These are phyloP conservation scores for Albatrellus ellisii DNA, from an alignment of 768 basidiomycete species.

Conservation along the genomic window DNA sequence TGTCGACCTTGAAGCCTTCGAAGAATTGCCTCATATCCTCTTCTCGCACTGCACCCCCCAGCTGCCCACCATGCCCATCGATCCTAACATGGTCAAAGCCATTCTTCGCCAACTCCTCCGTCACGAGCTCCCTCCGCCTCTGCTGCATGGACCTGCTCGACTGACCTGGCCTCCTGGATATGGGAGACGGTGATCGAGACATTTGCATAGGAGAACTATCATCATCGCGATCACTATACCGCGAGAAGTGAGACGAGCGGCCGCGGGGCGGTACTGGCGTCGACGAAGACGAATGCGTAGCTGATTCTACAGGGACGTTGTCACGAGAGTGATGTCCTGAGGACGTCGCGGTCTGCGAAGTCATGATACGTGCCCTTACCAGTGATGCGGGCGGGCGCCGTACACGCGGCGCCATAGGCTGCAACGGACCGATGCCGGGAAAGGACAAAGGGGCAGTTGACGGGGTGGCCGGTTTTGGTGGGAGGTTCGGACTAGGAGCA, in stretches of 20 bases:
- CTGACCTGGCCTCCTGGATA: constrained; percentile 26
- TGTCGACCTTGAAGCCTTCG: constrained; percentile 55
- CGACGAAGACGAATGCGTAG: constrained; percentile 1
- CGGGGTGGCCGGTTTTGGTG: constrained; percentile 11
- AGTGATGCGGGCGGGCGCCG: constrained; percentile 11
- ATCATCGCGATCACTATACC: constrained; percentile 6
- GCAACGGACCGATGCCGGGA: constrained; percentile 5
- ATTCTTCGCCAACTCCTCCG: constrained; percentile 42
- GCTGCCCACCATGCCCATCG: constrained; percentile 31
- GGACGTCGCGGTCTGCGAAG: not conserved
- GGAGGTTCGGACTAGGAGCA: constrained; percentile 6
- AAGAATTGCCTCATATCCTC: constrained; percentile 61
- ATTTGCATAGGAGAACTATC: constrained; percentile 11
- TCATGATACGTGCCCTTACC: constrained; percentile 10
- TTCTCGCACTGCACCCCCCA: constrained; percentile 40
- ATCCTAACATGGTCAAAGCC: constrained; percentile 56
- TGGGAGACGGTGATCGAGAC: constrained; percentile 30
- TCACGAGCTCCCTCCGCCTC: constrained; percentile 24
- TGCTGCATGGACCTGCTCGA: constrained; percentile 18
- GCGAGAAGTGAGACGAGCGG: not conserved
- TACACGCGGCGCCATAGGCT: constrained; percentile 10
- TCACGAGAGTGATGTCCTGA: constrained; percentile 1
- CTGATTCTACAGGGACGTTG: not conserved
- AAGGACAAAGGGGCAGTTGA: constrained; percentile 6
- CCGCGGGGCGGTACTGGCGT: constrained; percentile 4